Percentiles rank a stretch among this genome's conserved stretches.
These are phyloP conservation scores for Cudoniella acicularis DNA, from an alignment of 495 filamentous ascomycete species.

Conservation along the genomic window DNA sequence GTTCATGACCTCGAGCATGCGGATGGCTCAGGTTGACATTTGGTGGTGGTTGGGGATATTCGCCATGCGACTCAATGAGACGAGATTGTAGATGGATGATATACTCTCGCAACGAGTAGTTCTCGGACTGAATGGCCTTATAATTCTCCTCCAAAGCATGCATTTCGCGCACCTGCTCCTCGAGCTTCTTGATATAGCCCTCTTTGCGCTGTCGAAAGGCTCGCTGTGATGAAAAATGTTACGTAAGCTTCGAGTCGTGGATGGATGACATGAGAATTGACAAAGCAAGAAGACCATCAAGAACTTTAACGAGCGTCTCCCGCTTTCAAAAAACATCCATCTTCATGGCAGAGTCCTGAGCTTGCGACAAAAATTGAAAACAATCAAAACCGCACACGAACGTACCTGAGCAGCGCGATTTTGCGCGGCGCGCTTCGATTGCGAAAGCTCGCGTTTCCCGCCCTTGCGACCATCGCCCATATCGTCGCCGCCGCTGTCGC, in stretches of 20 bases:
- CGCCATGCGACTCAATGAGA: slow-evolving; percentile 78
- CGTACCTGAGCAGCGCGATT: slow-evolving; percentile 94
- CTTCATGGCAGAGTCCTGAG: background rate
- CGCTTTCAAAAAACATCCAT: background rate
- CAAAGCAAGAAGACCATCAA: slow-evolving; percentile 28
- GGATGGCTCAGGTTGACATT: slow-evolving; percentile 30
- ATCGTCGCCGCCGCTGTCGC: slow-evolving; percentile 24
- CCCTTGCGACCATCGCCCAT: slow-evolving; percentile 28
- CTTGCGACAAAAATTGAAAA: background rate
- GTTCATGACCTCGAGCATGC: slow-evolving; percentile 13
- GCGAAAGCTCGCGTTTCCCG: slow-evolving; percentile 86
- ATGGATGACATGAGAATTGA: slow-evolving; percentile 34
- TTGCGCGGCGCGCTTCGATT: slow-evolving; percentile 92
- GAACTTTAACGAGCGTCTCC: slow-evolving; percentile 19
- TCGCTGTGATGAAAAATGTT: slow-evolving; percentile 52
- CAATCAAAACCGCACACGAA: slow-evolving; percentile 20
- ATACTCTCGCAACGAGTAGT: slow-evolving; percentile 87
- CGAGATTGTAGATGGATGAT: slow-evolving; percentile 84
- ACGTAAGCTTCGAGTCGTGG: slow-evolving; percentile 19
- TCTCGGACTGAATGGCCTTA: slow-evolving; percentile 76
- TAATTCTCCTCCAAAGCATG: slow-evolving; percentile 63
- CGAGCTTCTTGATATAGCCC: slow-evolving; percentile 93
- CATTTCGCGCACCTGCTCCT: slow-evolving; percentile 81
- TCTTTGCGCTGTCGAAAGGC: slow-evolving; percentile 98
- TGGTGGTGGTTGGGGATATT: slow-evolving; percentile 75